Evolutionary conservation across 768 basidiomycete species (phyloP).

Genomic region (Pleurotus pulmonarius): DNA sequence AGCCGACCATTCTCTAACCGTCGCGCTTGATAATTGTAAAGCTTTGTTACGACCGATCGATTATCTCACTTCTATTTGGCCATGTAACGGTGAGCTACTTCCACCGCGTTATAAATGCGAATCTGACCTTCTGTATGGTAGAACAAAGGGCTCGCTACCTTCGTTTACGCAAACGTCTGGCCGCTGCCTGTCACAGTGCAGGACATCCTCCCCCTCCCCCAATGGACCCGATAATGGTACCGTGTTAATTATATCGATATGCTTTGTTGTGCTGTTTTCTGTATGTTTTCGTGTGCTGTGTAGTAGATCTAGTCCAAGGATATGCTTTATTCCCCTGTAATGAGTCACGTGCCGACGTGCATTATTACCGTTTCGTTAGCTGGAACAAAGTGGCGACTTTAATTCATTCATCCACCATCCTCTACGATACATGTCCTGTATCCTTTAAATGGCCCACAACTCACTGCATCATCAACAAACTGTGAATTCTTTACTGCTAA

Average conservation of each 20-base stretch:
- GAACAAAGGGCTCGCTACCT: constrained; percentile 52
- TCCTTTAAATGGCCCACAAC: constrained; percentile 3
- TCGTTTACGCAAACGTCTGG: constrained; percentile 41
- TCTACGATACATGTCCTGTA: background rate
- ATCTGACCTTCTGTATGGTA: constrained; percentile 19
- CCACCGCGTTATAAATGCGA: background rate
- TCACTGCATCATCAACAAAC: background rate
- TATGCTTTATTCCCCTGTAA: background rate
- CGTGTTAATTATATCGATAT: constrained; percentile 20
- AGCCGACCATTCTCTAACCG: constrained; percentile 49
- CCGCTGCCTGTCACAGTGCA: constrained; percentile 42
- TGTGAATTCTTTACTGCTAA: background rate
- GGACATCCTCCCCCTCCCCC: constrained; percentile 40
- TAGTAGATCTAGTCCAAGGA: background rate
- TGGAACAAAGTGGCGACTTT: background rate
- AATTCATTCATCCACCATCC: background rate
- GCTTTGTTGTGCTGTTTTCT: constrained; percentile 7
- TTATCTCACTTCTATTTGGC: constrained; percentile 61
- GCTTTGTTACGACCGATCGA: constrained; percentile 59
- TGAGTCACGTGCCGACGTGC: too few relatives aligned
- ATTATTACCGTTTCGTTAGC: too few relatives aligned
- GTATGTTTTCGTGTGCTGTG: background rate
- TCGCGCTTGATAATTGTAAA: constrained; percentile 62
- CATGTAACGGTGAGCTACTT: constrained; percentile 47
- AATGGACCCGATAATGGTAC: constrained; percentile 6